Evolutionary conservation across 441 rosid species (phyloP).

Genomic region (Theobroma grandiflorum): DNA sequence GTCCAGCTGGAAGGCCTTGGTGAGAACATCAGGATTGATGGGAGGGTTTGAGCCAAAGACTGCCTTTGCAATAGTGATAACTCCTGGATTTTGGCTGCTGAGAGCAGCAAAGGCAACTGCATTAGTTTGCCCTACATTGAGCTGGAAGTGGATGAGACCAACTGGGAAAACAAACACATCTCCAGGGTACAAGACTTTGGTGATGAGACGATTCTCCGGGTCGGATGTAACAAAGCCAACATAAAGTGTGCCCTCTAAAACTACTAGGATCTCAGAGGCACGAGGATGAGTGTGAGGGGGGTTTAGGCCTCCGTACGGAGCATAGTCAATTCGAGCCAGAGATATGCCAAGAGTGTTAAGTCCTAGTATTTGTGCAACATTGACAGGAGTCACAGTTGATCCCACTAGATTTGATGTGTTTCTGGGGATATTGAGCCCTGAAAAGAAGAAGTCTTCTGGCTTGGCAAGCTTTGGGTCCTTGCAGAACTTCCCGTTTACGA

Average conservation of each 20-base stretch:
- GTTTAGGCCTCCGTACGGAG: constrained; percentile 47
- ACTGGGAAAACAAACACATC: constrained; percentile 38
- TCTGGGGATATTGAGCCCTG: constrained; percentile 38
- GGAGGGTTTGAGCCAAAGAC: constrained; percentile 48
- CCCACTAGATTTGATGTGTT: constrained; percentile 35
- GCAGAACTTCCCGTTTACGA: constrained; percentile 54
- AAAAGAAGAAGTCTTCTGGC: constrained; percentile 41
- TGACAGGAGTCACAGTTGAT: constrained; percentile 40
- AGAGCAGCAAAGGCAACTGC: constrained; percentile 46
- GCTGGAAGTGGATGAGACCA: constrained; percentile 60
- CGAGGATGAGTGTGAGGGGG: constrained; percentile 60
- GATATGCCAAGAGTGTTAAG: constrained; percentile 63
- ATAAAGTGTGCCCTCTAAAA: constrained; percentile 47
- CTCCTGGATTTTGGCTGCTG: constrained; percentile 57
- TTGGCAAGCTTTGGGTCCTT: constrained; percentile 37
- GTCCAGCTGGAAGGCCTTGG: constrained; percentile 43
- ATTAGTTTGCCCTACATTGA: constrained; percentile 40
- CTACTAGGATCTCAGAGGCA: constrained; percentile 46
- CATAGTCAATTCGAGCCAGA: constrained; percentile 50
- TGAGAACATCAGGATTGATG: constrained; percentile 36
- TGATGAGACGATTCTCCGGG: constrained; percentile 48
- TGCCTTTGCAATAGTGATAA: constrained; percentile 41
- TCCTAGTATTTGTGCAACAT: constrained; percentile 41
- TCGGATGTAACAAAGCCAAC: constrained; percentile 59
- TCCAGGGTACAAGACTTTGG: constrained; percentile 53